These are phyloP conservation scores for Blastobotrys proliferans DNA, from an alignment of 1,139 yeast species.

Conservation along the genomic window DNA sequence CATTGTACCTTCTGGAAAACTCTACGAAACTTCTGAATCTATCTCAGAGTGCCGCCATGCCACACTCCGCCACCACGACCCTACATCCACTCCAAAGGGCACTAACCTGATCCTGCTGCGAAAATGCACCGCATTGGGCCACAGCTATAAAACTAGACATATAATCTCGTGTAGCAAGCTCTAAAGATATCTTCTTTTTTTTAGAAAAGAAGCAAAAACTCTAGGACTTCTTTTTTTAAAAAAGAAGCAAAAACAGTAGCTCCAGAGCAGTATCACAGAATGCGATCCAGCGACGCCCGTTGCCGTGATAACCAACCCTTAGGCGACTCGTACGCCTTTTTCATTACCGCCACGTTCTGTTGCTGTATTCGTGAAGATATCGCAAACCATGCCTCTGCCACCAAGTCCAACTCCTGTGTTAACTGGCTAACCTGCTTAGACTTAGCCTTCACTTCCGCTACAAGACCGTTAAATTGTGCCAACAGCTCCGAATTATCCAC, in stretches of 20 bases:
- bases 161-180: not conserved
- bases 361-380: slow-evolving; percentile 30
- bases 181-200: not conserved
- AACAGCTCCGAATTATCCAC: slow-evolving; percentile 1
- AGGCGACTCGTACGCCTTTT: slow-evolving; percentile 26
- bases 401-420: slow-evolving; percentile 22
- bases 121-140: slow-evolving; percentile 10
- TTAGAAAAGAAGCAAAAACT: not conserved
- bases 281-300: slow-evolving; percentile 21
- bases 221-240: not conserved
- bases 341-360: slow-evolving; percentile 25
- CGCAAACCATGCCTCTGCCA: slow-evolving; percentile 31
- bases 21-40: slow-evolving; percentile 30
- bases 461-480: not conserved
- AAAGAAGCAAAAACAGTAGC: too few species aligned
- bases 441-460: not conserved
- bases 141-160: slow-evolving; percentile 10
- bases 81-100: slow-evolving; percentile 11
- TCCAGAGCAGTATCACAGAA: slow-evolving; percentile 4
- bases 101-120: slow-evolving; percentile 15
- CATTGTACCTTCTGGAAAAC: slow-evolving; percentile 26
- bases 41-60: slow-evolving; percentile 32
- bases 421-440: slow-evolving; percentile 6
- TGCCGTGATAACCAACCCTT: slow-evolving; percentile 30
- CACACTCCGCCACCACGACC: slow-evolving; percentile 24